These are phyloP conservation scores for Lyophyllum atratum DNA, from an alignment of 768 basidiomycete species.

Conservation along the genomic window DNA sequence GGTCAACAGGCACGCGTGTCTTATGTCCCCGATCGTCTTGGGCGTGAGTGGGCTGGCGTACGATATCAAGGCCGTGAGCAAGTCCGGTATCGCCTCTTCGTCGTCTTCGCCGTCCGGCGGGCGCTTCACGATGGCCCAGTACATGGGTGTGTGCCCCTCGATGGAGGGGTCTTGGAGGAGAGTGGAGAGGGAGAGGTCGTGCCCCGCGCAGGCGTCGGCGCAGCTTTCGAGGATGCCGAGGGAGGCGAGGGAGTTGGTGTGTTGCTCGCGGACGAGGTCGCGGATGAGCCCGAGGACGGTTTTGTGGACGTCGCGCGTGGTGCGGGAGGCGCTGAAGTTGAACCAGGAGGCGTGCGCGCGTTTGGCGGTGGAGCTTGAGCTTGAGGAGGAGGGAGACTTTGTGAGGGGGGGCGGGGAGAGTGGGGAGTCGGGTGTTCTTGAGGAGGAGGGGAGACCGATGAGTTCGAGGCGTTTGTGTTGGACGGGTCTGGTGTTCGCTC, in stretches of 20 bases:
- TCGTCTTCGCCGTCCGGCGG: conserved; percentile 39
- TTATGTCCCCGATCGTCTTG: conserved; percentile 57
- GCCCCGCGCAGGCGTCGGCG: conserved; percentile 54
- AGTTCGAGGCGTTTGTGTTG: conserved; percentile 13
- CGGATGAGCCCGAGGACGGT: conserved; percentile 58
- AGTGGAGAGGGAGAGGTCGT: conserved; percentile 50
- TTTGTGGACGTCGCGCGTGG: conserved; percentile 48
- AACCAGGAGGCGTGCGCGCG: conserved; percentile 33
- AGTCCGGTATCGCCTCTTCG: conserved; percentile 33
- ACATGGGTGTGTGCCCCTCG: conserved; percentile 66
- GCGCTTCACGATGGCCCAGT: conserved; percentile 73
- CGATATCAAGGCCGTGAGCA: conserved; percentile 52
- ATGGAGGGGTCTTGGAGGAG: conserved; percentile 65
- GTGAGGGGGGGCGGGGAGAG: conserved; percentile 2
- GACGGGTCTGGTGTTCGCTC: not conserved
- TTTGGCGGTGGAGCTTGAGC: conserved; percentile 29
- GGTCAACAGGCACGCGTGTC: conserved; percentile 64
- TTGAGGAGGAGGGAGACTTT: conserved; percentile 16
- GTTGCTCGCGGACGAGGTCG: conserved; percentile 50
- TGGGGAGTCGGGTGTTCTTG: conserved; percentile 9
- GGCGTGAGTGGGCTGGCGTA: conserved; percentile 47
- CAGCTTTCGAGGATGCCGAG: conserved; percentile 61
- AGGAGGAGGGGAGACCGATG: conserved; percentile 1
- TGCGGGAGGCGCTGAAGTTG: conserved; percentile 33
- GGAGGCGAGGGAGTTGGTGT: conserved; percentile 29